Evolutionary conservation across 73 alveolate genomes (phyloP), one percentile per base, ranked within the genome.

Genomic region (Uronychia setigera): DNA sequence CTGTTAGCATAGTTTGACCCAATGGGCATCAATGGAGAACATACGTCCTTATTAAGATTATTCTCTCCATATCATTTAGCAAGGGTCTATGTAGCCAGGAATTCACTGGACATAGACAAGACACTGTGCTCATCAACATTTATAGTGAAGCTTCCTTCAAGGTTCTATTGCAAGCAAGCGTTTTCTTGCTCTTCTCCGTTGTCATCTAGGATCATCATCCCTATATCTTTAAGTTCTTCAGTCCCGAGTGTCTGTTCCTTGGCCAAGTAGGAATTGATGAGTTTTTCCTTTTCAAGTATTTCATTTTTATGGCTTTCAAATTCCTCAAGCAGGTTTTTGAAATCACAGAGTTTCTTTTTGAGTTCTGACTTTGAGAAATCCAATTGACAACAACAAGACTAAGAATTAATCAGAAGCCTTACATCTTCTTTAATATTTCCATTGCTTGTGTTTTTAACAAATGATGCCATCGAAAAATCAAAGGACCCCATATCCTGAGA

Each of bases 161-260:
- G n/a, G n/a, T n/a, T n/a, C n/a, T n/a, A n/a, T n/a, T n/a, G n/a
- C n/a, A n/a, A n/a, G n/a, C n/a, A n/a, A n/a, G n/a, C n/a, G 67
- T 46, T 46, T 46, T 46, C n/a, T 5, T 46, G n/a, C 19, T 19
- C 19, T 46, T 46, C n/a, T 5, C 19, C 67, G 5, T 5, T 46
- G n/a, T 46, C 67, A 5, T 46, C 67, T 5, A 11, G 67, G 19
- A 11, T 11, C 67, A 46, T 11, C n/a, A 5, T 11, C 19, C 67
- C 67, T 5, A 46, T 5, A 5, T 5, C 67, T 46, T 46, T 46
- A 11, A 46, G 19, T 5, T 46, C 67, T 46, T 46, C 67, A 11
- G 67, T 46, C n/a, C 67, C 67, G 67, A 46, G n/a, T 46, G 67
- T 46, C 67, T 46, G 67, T 46, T 46, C 67, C 67, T 46, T 46